Conservation (phyloP, 75 land plant species). For the Selaginella moellendorffii region DNA sequence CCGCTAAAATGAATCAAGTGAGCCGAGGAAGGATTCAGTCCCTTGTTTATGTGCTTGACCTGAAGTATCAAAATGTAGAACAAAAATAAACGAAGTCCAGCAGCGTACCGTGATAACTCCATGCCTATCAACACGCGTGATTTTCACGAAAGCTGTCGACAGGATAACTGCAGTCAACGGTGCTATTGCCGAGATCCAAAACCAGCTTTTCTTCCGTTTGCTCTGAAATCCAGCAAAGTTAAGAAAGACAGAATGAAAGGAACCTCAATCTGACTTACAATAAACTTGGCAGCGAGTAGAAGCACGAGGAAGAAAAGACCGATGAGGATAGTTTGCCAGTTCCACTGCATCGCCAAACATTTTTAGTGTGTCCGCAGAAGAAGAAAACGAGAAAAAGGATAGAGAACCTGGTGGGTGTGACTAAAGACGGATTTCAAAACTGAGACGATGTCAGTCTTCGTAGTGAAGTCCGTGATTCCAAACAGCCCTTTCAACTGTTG, state of each 20-base stretch:
- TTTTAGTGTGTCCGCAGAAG: background rate
- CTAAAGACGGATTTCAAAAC: conserved; percentile 56
- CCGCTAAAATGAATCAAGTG: conserved; percentile 36
- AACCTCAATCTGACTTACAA: conserved; percentile 24
- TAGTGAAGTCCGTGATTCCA: conserved; percentile 53
- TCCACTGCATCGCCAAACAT: conserved; percentile 55
- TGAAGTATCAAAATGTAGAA: conserved; percentile 10
- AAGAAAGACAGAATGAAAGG: background rate
- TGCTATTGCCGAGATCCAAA: background rate
- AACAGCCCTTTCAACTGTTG: conserved; percentile 72
- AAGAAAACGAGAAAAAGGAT: conserved; percentile 21
- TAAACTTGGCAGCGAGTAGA: conserved; percentile 41
- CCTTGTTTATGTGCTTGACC: conserved; percentile 58
- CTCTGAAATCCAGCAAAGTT: background rate
- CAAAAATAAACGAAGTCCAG: background rate
- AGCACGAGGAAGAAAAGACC: conserved; percentile 38
- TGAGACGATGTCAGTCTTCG: conserved; percentile 60
- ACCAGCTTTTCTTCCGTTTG: conserved; percentile 28
- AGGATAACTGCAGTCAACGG: conserved; percentile 8
- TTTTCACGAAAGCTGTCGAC: background rate
- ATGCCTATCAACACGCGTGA: conserved; percentile 7
- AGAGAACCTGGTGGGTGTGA: conserved; percentile 48
- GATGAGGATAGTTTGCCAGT: conserved; percentile 62
- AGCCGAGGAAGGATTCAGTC: conserved; percentile 57
- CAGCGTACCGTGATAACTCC: conserved; percentile 18